Evolutionary conservation across 2,329 filamentous ascomycete genomes (phyloP).

Genomic region (Talaromyces sp.): DNA sequence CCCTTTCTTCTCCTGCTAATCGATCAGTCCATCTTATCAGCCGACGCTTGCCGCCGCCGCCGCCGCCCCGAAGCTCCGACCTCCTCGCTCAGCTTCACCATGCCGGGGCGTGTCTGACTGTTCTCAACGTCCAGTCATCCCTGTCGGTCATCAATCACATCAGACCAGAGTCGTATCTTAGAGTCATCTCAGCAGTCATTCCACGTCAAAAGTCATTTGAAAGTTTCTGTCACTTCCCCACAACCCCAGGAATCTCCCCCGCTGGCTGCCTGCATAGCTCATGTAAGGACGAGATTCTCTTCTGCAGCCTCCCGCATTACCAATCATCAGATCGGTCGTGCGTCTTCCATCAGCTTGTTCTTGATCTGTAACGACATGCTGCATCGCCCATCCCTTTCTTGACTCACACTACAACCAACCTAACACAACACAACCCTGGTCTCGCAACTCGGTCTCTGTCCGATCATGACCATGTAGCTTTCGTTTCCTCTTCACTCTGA

Average conservation of each 20-base stretch:
- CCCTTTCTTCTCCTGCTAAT: background rate
- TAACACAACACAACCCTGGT: background rate
- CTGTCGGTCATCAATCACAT: background rate
- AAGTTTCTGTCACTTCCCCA: background rate
- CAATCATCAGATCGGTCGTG: background rate
- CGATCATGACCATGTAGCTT: slow-evolving; percentile 12
- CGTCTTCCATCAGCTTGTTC: background rate
- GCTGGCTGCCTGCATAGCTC: background rate
- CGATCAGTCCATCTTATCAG: background rate
- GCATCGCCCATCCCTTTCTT: background rate
- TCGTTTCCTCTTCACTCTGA: slow-evolving; percentile 1
- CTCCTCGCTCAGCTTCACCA: background rate
- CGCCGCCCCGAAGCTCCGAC: background rate
- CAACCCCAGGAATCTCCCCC: background rate
- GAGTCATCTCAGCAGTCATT: too few relatives aligned
- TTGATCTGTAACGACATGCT: background rate
- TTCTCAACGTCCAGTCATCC: background rate
- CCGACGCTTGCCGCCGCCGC: background rate
- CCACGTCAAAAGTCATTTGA: too few relatives aligned
- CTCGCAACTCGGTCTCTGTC: background rate
- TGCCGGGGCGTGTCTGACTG: background rate
- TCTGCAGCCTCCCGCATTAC: background rate
- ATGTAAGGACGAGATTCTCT: background rate
- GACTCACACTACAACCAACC: background rate
- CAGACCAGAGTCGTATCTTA: background rate